Base-by-base conservation (phyloP, 352 stramenopile species). In the Phytophthora sp. region DNA sequence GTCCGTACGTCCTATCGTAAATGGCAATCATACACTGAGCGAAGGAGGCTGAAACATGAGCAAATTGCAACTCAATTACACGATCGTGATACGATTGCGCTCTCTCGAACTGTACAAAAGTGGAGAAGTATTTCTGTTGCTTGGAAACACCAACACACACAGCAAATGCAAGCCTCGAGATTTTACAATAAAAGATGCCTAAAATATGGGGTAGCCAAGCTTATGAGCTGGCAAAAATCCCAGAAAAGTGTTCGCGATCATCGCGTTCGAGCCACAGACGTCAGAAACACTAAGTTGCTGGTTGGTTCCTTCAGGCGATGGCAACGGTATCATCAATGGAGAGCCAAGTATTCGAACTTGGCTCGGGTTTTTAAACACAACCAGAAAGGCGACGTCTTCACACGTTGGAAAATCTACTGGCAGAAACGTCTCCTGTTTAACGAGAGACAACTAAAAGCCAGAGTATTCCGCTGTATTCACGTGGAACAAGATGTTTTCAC, bases 321-420 rank as follows among this genome's bases (percentile, higher is more conserved):
- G 74, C 37, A 44, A 4, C 38, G 42, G 15, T 71, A 69, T 26
- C 58, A 69, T 26, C 30, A 50, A 6, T 79, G 74, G 68, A 53
- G 62, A 39, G 39, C 13, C 11, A 64, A 56, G 17, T 62, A 79
- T 39, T 39, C 46, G n/a, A 44, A 57, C 20, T 71, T 81, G 34
- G 53, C 61, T 6, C 31, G 26, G n/a, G 39, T 70, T 9, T 70
- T 81, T 28, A 52, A 61, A 30, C 37, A 57, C 5, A 76, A 66
- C 42, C 54, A 68, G 18, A 72, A 64, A 21, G 52, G 31, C 32
- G 65, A 75, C 7, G 34, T 34, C 11, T 79, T 84, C 18, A 31
- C 31, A 18, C 69, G 49, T 7, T 84, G 74, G 74, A 64, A 70
- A 61, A 30, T 4, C 1, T 77, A 70, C 12, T 77, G 50, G 49